A percentile compares a stretch with the other conserved stretches of the same genome.
phyloP scores from a whole-genome alignment of 306 rosid genomes.

The Malus asiatica region DNA sequence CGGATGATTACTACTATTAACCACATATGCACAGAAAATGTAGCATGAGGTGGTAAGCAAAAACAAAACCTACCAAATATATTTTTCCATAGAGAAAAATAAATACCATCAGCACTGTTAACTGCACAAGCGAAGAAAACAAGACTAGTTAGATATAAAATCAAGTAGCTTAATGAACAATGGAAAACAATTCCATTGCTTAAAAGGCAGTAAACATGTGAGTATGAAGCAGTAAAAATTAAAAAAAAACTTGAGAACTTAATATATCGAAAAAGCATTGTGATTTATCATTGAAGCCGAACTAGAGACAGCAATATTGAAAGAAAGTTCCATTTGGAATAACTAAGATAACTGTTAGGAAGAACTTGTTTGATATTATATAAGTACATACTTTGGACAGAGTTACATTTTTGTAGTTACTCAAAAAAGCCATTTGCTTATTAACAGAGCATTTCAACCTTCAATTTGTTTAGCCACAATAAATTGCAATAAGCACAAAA shows the following conservation, averaged over 20 bases:
- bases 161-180: not conserved
- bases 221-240: not conserved
- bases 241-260: not conserved
- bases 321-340: not conserved
- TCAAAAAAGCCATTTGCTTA: not conserved
- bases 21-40: not conserved
- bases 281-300: not conserved
- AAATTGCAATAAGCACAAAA: not conserved
- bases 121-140: constrained; percentile 46
- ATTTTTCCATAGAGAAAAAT: constrained; percentile 76
- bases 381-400: not conserved
- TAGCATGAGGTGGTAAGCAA: not conserved
- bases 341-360: not conserved
- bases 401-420: not conserved
- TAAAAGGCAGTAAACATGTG: not conserved
- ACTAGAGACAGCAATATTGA: not conserved
- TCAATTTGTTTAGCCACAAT: not conserved
- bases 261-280: not conserved
- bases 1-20: not conserved
- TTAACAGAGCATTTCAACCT: not conserved
- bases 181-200: not conserved
- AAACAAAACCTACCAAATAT: constrained; percentile 62
- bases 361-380: not conserved
- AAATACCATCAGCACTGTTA: constrained; percentile 82
- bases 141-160: constrained; percentile 15